Conservation (phyloP, 805 yeast species). For the Candida dendrica region DNA sequence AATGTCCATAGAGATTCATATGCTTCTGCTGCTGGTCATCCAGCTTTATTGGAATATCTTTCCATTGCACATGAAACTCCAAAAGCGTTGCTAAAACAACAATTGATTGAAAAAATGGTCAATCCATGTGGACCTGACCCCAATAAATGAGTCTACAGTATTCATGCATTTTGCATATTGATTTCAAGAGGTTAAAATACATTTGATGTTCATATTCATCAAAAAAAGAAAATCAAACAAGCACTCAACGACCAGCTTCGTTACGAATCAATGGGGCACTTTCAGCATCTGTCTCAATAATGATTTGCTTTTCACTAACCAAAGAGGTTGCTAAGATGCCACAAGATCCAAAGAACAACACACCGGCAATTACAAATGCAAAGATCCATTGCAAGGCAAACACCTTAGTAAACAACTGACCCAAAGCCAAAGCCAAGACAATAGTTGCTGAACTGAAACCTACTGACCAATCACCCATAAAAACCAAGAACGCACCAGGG, state of each 20-base stretch:
- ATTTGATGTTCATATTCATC: too few relatives aligned
- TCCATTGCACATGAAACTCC: constrained; percentile 47
- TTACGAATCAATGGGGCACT: constrained; percentile 31
- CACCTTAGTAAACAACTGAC: constrained; percentile 60
- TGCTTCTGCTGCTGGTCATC: constrained; percentile 55
- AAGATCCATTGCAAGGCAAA: constrained; percentile 85
- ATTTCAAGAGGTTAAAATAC: too few relatives aligned
- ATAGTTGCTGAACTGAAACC: constrained; percentile 55
- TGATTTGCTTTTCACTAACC: constrained; percentile 19
- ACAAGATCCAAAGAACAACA: constrained; percentile 45
- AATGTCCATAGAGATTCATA: constrained; percentile 64
- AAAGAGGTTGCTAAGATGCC: constrained; percentile 29
- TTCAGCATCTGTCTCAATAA: constrained; percentile 17
- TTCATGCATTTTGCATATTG: neutral
- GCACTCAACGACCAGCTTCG: neutral
- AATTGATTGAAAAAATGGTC: constrained; percentile 34
- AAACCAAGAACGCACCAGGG: constrained; percentile 49
- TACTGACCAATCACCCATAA: constrained; percentile 65
- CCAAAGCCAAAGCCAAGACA: constrained; percentile 59
- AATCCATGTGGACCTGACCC: constrained; percentile 20
- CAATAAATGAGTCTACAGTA: too few relatives aligned
- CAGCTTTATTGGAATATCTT: constrained; percentile 43
- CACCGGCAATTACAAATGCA: constrained; percentile 58
- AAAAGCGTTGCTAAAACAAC: constrained; percentile 21
- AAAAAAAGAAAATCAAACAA: too few relatives aligned